Conservation (phyloP, 768 basidiomycete species). For the Infundibulicybe gibba region DNA sequence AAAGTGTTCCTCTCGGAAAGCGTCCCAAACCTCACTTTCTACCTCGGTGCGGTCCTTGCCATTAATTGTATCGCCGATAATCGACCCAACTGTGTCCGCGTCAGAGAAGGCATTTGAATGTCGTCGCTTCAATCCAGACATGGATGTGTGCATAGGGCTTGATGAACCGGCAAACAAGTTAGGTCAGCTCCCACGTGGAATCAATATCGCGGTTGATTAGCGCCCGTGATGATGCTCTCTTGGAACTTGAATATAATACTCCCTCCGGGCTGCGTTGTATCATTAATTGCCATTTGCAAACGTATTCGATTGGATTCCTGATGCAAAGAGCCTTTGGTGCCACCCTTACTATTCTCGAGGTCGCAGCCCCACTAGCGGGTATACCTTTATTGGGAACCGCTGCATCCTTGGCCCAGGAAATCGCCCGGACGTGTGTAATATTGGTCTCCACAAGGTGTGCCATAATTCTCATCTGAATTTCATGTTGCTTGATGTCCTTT, state of each 20-base stretch:
- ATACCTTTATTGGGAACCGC: conserved; percentile 43
- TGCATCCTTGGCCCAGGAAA: conserved; percentile 38
- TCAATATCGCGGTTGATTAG: too few relatives aligned
- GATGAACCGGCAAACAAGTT: too few relatives aligned
- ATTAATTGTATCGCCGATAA: conserved; percentile 7
- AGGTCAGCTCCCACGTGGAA: too few relatives aligned
- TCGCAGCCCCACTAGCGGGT: conserved; percentile 40
- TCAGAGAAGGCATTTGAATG: conserved; percentile 37
- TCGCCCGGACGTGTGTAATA: conserved; percentile 40
- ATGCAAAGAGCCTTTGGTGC: conserved; percentile 5
- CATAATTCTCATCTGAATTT: not conserved
- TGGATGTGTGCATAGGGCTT: too few relatives aligned
- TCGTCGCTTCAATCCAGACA: conserved; percentile 44
- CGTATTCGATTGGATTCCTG: too few relatives aligned
- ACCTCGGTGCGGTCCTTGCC: conserved; percentile 31
- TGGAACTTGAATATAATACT: not conserved
- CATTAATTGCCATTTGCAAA: too few relatives aligned
- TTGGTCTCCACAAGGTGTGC: conserved; percentile 46
- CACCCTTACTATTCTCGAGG: conserved; percentile 28
- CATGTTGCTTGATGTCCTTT: not conserved
- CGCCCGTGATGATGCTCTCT: too few relatives aligned
- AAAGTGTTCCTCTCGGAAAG: conserved; percentile 74
- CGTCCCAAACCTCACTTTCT: conserved; percentile 67
- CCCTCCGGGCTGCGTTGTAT: too few relatives aligned
- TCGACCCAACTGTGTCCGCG: conserved; percentile 2